Conservation (phyloP, 257 asterid genomes). For the Leonotis leonurus region DNA sequence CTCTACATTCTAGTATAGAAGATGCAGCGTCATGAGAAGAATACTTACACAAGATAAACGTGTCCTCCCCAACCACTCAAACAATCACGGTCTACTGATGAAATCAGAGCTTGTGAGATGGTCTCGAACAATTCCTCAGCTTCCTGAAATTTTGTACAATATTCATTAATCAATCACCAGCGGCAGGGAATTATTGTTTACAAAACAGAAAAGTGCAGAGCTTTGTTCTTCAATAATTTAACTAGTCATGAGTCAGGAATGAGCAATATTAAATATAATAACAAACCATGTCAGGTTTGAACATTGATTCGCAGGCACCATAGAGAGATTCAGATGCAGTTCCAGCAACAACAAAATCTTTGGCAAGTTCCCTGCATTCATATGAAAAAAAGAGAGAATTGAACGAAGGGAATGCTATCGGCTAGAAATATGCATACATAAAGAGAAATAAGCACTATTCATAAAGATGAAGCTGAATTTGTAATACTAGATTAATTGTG, state of each 20-base stretch:
- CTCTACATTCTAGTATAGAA: neutral
- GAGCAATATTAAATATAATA: neutral
- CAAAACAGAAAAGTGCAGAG: neutral
- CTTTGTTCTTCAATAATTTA: neutral
- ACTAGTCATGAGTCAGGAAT: neutral
- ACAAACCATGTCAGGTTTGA: conserved; percentile 88
- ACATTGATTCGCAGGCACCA: conserved; percentile 99
- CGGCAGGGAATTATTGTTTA: neutral
- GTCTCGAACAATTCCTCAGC: conserved; percentile 86
- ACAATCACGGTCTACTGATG: conserved; percentile 92
- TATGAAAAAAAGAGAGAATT: too few relatives aligned
- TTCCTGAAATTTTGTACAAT: conserved; percentile 38
- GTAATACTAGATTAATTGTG: neutral
- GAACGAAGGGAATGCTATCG: neutral
- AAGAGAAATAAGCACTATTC: neutral
- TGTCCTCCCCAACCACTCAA: conserved; percentile 99
- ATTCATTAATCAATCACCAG: neutral
- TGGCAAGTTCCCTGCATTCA: conserved; percentile 82
- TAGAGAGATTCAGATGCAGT: conserved; percentile 96
- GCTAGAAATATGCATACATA: neutral
- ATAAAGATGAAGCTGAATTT: neutral
- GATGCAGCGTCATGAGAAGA: neutral
- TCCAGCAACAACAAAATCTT: conserved; percentile 95
- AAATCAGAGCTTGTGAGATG: conserved; percentile 83
- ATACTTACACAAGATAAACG: conserved; percentile 76